Evolutionary conservation across 306 rosid species (phyloP).

Genomic region (Cyamopsis tetragonoloba): DNA sequence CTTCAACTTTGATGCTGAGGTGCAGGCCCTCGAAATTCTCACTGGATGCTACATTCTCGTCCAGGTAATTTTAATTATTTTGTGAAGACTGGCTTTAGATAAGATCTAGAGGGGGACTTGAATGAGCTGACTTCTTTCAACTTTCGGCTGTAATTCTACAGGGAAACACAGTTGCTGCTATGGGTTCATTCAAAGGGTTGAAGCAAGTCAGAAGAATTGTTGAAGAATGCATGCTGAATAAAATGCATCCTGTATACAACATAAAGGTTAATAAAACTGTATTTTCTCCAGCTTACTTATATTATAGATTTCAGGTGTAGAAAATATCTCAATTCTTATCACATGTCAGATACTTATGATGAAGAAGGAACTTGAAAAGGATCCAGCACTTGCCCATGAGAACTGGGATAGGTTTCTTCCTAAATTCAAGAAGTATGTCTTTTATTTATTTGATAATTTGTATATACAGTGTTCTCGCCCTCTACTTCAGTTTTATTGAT

Average conservation of each 20-base stretch:
- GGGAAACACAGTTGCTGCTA: conserved; percentile 87
- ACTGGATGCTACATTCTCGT: conserved; percentile 83
- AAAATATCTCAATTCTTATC: conserved; percentile 12
- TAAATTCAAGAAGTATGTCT: conserved; percentile 72
- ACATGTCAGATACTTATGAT: conserved; percentile 70
- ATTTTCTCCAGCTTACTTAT: neutral
- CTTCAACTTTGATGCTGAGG: neutral
- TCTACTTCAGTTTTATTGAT: conserved; percentile 15
- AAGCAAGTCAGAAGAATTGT: conserved; percentile 81
- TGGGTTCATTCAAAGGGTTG: conserved; percentile 89
- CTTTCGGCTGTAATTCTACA: conserved; percentile 25
- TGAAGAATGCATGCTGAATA: conserved; percentile 84
- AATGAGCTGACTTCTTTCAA: conserved; percentile 10
- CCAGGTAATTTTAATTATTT: conserved; percentile 53
- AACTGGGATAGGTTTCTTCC: conserved; percentile 98
- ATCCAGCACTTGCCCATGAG: conserved; percentile 81
- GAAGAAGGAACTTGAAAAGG: conserved; percentile 89
- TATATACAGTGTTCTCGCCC: neutral
- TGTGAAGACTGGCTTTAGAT: neutral
- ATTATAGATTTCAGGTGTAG: neutral
- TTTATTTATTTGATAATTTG: conserved; percentile 9
- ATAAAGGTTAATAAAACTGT: conserved; percentile 57
- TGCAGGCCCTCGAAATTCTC: conserved; percentile 52
- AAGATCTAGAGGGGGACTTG: neutral
- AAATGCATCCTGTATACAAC: conserved; percentile 89